phyloP scores from a whole-genome alignment of 345 rosid species.

The Pistacia integerrima region DNA sequence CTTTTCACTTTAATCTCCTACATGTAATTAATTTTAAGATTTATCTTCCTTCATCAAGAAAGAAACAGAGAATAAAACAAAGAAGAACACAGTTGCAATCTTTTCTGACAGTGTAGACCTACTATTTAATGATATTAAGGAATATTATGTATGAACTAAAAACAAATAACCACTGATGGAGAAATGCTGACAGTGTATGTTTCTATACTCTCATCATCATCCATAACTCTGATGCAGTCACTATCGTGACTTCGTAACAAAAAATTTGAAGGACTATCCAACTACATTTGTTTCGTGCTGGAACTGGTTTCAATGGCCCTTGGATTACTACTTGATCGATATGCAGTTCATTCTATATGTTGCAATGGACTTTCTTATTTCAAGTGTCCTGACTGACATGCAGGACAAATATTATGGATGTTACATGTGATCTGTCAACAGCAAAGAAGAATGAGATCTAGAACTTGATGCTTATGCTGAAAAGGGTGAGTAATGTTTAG shows the following conservation, averaged over 20 bases:
- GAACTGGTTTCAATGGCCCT: neutral
- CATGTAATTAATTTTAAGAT: too few relatives aligned
- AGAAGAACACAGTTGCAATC: too few relatives aligned
- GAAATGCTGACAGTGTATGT: neutral
- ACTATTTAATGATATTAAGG: neutral
- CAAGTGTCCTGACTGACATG: slow-evolving; percentile 18
- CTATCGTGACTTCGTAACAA: neutral
- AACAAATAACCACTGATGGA: neutral
- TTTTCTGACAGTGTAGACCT: neutral
- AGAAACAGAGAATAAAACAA: too few relatives aligned
- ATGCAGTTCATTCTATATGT: neutral
- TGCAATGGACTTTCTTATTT: slow-evolving; percentile 3
- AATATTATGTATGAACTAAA: neutral
- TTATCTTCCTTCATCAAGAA: too few relatives aligned
- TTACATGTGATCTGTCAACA: slow-evolving; percentile 43
- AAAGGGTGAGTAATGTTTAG: slow-evolving; percentile 45
- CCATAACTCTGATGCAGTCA: neutral
- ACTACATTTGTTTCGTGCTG: neutral
- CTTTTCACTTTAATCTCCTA: too few relatives aligned
- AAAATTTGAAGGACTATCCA: neutral
- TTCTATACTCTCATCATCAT: neutral
- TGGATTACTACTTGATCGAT: neutral
- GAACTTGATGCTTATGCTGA: slow-evolving; percentile 47
- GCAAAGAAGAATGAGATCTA: slow-evolving; percentile 63
- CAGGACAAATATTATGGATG: slow-evolving; percentile 67